Percentiles rank a stretch among this genome's conserved stretches.
phyloP scores from a whole-genome alignment of 2,329 filamentous ascomycete species.

The Aureobasidium sp. region DNA sequence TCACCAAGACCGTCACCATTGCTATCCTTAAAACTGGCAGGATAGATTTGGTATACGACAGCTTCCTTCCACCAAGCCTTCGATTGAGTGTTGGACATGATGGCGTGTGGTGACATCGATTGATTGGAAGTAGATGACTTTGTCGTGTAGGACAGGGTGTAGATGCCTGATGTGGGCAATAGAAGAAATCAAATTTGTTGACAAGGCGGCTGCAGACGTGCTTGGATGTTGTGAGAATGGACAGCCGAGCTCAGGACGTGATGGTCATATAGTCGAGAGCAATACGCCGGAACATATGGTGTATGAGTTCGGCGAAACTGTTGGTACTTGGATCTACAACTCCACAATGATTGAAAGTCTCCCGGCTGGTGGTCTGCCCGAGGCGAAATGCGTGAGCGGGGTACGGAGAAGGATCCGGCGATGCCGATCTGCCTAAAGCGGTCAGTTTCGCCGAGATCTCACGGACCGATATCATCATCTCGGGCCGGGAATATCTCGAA shows the following conservation, averaged over 20 bases:
- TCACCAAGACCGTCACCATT: slow-evolving; percentile 64
- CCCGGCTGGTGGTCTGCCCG: not conserved
- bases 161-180: too few species aligned
- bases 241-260: too few species aligned
- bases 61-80: slow-evolving; percentile 66
- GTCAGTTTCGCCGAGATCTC: not conserved
- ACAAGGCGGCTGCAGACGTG: too few species aligned
- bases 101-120: slow-evolving; percentile 27
- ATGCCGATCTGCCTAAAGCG: not conserved
- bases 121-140: too few species aligned
- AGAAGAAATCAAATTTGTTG: too few species aligned
- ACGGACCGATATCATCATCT: not conserved
- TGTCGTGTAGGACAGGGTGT: too few species aligned
- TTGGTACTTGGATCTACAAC: too few species aligned
- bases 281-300: too few species aligned
- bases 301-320: too few species aligned
- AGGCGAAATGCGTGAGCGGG: not conserved
- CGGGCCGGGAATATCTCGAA: not conserved
- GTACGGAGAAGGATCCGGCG: not conserved
- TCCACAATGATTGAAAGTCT: not conserved
- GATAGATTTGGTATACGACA: slow-evolving; percentile 68
- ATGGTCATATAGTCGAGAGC: too few species aligned
- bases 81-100: not conserved
- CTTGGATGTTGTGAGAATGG: too few species aligned
- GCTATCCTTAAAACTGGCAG: slow-evolving; percentile 67